These are phyloP conservation scores for Wickerhamomyces canadensis DNA, from an alignment of 805 yeast species.

Conservation along the genomic window DNA sequence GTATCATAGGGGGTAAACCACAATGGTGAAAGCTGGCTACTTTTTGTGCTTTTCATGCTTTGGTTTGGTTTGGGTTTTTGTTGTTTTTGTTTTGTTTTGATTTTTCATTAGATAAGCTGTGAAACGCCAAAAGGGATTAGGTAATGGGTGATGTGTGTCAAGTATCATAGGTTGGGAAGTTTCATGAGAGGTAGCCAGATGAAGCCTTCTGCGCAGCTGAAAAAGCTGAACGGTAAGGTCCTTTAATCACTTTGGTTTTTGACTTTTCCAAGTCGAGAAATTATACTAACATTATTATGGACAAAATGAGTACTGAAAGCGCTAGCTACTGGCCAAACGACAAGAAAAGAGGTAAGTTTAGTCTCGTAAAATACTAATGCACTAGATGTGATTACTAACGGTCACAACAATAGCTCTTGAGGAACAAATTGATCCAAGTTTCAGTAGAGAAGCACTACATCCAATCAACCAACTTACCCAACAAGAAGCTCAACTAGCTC, in stretches of 20 bases:
- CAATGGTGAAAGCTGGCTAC: too few species aligned
- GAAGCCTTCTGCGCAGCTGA: too few species aligned
- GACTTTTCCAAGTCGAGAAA: too few species aligned
- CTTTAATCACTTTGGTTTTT: too few species aligned
- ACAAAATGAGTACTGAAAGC: conserved; percentile 11
- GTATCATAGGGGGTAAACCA: too few species aligned
- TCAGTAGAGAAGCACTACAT: conserved; percentile 19
- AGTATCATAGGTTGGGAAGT: too few species aligned
- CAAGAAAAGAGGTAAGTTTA: conserved; percentile 14
- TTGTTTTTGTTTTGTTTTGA: conserved; percentile 5
- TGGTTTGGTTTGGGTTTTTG: too few species aligned
- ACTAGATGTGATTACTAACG: neutral
- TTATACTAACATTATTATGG: too few species aligned
- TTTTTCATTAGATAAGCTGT: conserved; percentile 12
- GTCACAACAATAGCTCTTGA: conserved; percentile 11
- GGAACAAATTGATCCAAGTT: conserved; percentile 27
- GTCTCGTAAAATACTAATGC: too few species aligned
- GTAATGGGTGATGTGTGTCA: conserved; percentile 3
- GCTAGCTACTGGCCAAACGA: conserved; percentile 13
- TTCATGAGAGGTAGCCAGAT: too few species aligned
- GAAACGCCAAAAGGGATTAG: conserved; percentile 6
- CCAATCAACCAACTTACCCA: conserved; percentile 12
- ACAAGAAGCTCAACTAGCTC: conserved; percentile 8
- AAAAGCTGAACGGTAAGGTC: too few species aligned
- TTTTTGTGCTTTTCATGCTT: too few species aligned